Conservation (phyloP, 169 alveolate species). For the Eimeria necatrix region DNA sequence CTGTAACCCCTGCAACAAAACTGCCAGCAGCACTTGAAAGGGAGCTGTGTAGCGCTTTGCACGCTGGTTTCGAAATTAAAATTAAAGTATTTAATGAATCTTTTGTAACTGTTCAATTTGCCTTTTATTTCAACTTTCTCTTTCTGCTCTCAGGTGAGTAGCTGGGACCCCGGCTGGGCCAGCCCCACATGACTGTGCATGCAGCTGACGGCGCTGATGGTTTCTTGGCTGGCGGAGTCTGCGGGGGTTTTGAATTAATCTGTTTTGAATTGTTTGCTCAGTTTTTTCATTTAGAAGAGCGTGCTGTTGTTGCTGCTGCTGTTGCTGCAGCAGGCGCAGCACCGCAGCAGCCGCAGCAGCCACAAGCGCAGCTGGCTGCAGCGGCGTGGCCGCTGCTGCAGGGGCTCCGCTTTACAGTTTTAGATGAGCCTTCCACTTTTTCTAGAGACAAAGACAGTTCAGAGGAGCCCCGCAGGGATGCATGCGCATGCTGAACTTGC, state of each 20-base stretch:
- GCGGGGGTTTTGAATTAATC: neutral
- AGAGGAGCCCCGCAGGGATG: neutral
- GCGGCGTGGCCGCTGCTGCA: too few relatives aligned
- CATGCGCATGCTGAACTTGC: neutral
- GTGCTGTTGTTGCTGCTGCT: neutral
- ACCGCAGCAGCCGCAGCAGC: neutral
- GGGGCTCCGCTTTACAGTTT: neutral
- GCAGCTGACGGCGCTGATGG: neutral
- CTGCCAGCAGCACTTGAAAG: too few relatives aligned
- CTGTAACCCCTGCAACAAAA: too few relatives aligned
- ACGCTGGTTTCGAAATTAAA: too few relatives aligned
- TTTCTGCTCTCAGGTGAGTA: neutral
- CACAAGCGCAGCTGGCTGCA: neutral
- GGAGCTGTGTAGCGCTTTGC: too few relatives aligned
- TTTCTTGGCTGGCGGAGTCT: neutral
- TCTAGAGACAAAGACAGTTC: neutral
- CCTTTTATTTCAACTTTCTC: neutral
- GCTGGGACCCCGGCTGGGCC: neutral
- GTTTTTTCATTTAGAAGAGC: neutral
- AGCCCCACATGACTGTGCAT: constrained; percentile 11
- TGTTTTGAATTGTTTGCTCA: neutral
- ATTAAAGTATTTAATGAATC: too few relatives aligned
- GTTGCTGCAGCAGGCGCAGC: constrained; percentile 7
- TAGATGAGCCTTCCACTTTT: neutral
- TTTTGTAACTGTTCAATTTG: neutral